These are phyloP conservation scores for Chloroidium sp. DNA, from an alignment of 163 green algal species.

Conservation along the genomic window DNA sequence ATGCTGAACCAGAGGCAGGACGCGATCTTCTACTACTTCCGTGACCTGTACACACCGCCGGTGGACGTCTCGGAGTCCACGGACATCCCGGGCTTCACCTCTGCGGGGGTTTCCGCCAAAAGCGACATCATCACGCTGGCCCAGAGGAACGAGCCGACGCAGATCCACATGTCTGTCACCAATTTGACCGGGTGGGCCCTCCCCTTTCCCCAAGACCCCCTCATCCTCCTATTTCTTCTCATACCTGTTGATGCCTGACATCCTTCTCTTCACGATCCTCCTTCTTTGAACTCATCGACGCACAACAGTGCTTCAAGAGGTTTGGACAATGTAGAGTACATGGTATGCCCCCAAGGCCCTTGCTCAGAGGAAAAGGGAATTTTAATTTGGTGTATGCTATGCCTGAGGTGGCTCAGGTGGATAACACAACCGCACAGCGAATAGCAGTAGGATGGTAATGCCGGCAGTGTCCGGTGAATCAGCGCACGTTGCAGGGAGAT, in stretches of 20 bases:
- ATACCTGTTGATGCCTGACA: not conserved
- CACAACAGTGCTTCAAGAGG: too few relatives aligned
- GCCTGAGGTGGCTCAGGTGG: too few relatives aligned
- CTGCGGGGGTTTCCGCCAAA: slow-evolving; percentile 1
- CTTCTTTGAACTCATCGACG: too few relatives aligned
- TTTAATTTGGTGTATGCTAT: too few relatives aligned
- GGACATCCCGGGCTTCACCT: not conserved
- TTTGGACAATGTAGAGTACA: too few relatives aligned
- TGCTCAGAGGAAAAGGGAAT: too few relatives aligned
- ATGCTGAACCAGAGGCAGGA: slow-evolving; percentile 17
- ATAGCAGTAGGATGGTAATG: too few relatives aligned
- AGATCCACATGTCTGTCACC: slow-evolving; percentile 31
- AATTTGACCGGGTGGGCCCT: slow-evolving; percentile 13
- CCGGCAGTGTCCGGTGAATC: too few relatives aligned
- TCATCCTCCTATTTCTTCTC: not conserved
- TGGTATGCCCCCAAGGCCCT: too few relatives aligned
- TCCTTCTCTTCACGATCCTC: too few relatives aligned
- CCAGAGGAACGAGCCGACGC: slow-evolving; percentile 29
- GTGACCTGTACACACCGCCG: slow-evolving; percentile 9
- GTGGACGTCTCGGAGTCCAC: not conserved
- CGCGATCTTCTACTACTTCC: slow-evolving; percentile 16
- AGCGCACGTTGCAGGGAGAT: slow-evolving; percentile 19
- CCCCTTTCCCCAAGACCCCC: not conserved
- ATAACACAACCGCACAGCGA: too few relatives aligned
- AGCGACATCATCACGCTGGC: slow-evolving; percentile 7